A percentile compares a stretch with the other conserved stretches of the same genome.
These are phyloP conservation scores for Auricularia cornea DNA, from an alignment of 768 basidiomycete species.

Conservation along the genomic window DNA sequence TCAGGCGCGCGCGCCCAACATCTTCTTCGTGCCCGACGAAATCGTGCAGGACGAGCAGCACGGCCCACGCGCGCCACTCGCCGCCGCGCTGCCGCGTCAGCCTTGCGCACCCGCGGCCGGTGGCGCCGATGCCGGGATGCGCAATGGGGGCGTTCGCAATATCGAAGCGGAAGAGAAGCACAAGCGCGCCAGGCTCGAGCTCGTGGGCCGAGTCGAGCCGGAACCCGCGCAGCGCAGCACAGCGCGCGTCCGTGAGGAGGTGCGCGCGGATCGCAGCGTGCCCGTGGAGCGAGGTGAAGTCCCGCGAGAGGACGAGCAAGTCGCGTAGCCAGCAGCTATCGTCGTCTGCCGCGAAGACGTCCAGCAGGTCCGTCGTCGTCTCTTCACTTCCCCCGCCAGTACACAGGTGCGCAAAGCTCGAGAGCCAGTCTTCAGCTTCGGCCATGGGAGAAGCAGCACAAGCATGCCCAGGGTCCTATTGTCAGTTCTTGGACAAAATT, in stretches of 20 bases:
- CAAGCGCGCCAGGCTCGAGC: no score
- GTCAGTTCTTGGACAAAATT: no score
- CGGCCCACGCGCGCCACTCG: conserved; percentile 30
- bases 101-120: conserved; percentile 28
- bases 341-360: background rate
- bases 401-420: background rate
- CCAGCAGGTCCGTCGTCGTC: background rate
- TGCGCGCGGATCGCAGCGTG: conserved; percentile 26
- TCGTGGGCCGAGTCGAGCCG: conserved; percentile 5
- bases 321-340: conserved; percentile 20
- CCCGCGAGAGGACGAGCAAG: conserved; percentile 36
- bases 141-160: conserved; percentile 18
- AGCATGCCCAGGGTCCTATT: no score
- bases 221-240: background rate
- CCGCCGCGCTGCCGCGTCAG: conserved; percentile 18
- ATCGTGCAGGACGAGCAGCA: conserved; percentile 25
- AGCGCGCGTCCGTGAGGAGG: conserved; percentile 12
- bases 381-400: background rate
- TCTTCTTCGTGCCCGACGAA: conserved; percentile 27
- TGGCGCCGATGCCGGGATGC: conserved; percentile 18
- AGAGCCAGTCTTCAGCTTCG: no score
- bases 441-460: no score
- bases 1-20: background rate
- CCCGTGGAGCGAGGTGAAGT: conserved; percentile 29
- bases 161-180: conserved; percentile 23